Evolutionary conservation across 257 asterid species (phyloP), one percentile per base, ranked within the genome.

Genomic region (Mentha longifolia): DNA sequence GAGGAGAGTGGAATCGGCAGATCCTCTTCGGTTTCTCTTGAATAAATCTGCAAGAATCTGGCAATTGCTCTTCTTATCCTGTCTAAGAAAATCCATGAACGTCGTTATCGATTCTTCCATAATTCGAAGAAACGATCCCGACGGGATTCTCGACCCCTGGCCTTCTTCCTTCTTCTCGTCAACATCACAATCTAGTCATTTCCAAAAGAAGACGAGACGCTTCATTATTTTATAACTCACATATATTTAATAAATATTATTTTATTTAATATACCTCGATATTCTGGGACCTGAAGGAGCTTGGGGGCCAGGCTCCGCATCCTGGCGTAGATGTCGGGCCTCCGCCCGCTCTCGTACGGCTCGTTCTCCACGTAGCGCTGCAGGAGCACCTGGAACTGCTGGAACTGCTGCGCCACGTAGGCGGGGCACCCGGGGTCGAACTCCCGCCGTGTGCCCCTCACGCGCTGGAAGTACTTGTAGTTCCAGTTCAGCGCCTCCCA

Each of bases 401-500:
- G 98, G 72, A 92, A 92, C 43, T 90, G 96, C 39, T 92, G 97
- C 0, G 95, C 97, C 9, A 86, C 69, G 65, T 79, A 63, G 0
- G 97, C 89, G 10, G 98, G 97, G 79, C 98, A 92, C 10, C 98
- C 98, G 0, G 82, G 87, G 37, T 90, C 96, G 1, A 62, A 78
- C 16, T 85, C 86, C 0, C 73, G 66, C 4, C 90, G 81, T 6
- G 94, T 80, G 3, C 88, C 87, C 68, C 87, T 81, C 5, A 90
- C 76, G 7, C 89, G 82, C 65, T 83, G 92, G 62, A 92, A 90
- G 68, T 88, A 85, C 68, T 84, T 90, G 72, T 87, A 92, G 31
- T 92, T 92, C 97, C 97, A 92, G 77, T 84, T 90, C 30, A 92
- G 79, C 39, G 95, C 98, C 82, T 92, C 98, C 98, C 97, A 92